These are phyloP conservation scores for Phytophthora cactorum DNA, from an alignment of 352 stramenopile species.

Conservation along the genomic window DNA sequence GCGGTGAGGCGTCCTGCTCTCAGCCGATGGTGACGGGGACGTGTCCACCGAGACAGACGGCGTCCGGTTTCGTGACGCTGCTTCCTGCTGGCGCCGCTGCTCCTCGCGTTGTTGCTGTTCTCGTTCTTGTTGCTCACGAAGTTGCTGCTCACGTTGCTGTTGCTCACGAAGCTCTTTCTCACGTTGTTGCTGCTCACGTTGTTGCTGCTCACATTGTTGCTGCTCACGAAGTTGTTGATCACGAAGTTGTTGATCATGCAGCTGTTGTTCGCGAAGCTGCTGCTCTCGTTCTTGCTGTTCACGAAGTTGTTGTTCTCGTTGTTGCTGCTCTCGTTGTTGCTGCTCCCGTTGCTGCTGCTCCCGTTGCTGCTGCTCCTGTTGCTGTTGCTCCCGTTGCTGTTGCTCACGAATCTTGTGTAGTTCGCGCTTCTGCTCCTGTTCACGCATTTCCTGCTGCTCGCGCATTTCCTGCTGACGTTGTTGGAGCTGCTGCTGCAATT, in stretches of 20 bases:
- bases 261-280: conserved; percentile 10
- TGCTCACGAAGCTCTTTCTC: conserved; percentile 24
- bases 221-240: conserved; percentile 21
- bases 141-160: conserved; percentile 21
- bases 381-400: conserved; percentile 28
- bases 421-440: conserved; percentile 34
- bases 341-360: conserved; percentile 24
- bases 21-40: conserved; percentile 12
- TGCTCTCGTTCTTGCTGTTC: conserved; percentile 21
- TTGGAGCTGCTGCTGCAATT: conserved; percentile 34
- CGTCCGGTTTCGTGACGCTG: conserved; percentile 26
- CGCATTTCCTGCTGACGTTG: conserved; percentile 32
- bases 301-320: conserved; percentile 20
- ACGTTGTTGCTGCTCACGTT: conserved; percentile 24
- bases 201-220: conserved; percentile 19
- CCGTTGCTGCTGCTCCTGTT: conserved; percentile 17
- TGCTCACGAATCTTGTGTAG: conserved; percentile 25
- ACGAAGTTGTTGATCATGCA: conserved; percentile 14
- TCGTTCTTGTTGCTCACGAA: conserved; percentile 18
- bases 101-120: conserved; percentile 29
- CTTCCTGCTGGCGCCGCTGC: conserved; percentile 25
- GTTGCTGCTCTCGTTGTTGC: conserved; percentile 17
- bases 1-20: conserved; percentile 14
- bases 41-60: conserved; percentile 47
- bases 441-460: conserved; percentile 24